Evolutionary conservation across 805 yeast species (phyloP), one percentile per base, ranked within the genome.

Genomic region (Ogataea siamensis): DNA sequence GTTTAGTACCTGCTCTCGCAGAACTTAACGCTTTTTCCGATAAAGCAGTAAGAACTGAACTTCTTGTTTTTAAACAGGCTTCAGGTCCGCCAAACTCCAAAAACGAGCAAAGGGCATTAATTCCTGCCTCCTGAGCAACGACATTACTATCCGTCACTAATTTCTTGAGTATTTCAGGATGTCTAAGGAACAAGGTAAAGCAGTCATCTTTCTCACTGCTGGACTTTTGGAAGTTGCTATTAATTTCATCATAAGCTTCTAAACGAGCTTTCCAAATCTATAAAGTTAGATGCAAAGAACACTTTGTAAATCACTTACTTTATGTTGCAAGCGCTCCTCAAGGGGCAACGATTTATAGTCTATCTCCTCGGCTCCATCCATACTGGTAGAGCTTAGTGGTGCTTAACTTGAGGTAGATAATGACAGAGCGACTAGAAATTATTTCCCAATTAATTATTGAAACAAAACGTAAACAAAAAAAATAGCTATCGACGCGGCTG

Each of bases 61-160:
- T 48, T 44, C 77, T 70, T 14, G 78, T 53, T 45, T 62, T 66
- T 5, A 58, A 28, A 32, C 72, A 64, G 4, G 57, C 70, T 2
- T 55, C 50, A 0, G 73, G 40, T 0, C 80, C 82, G 2, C 85
- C 84, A 52, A 60, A 73, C 50, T 76, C 74, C 28, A 84, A 62
- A 51, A 76, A 73, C 4, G 76, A 68, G 10, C 62, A 62, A 5
- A 87, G 58, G 6, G 84, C 71, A 3, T 64, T 57, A 14, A 87
- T 65, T 4, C 87, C 98, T 2, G 82, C 66, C 54, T 93, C 98
- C 47, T 88, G 95, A 0, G 98, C 95, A 12, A 83, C 93, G 13
- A 88, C 96, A 56, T 93, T 93, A 21, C 82, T 59, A 57, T 93
- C 99, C 3, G 76, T 68, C 6, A 84, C 80, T 27, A 81, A 71